Conservation (phyloP, 169 alveolate species). For the Plasmodium chabaudi region DNA sequence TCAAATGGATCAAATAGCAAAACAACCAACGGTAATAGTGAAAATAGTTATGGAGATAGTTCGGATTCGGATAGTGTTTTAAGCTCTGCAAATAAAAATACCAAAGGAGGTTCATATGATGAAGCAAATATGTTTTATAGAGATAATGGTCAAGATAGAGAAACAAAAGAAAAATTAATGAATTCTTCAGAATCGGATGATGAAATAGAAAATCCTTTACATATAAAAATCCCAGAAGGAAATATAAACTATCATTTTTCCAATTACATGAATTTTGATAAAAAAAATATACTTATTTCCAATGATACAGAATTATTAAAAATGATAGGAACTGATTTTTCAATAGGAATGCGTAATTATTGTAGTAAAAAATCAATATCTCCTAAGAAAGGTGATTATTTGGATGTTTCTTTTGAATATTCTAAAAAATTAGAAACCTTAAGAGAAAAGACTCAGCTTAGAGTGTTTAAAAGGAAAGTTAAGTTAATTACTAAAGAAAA, state of each 20-base stretch:
- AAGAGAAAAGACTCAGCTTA: constrained; percentile 17
- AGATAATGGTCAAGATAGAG: constrained; percentile 69
- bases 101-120: constrained; percentile 3
- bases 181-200: constrained; percentile 14
- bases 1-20: background rate
- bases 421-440: constrained; percentile 57
- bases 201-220: constrained; percentile 4
- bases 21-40: background rate
- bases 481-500: constrained; percentile 5
- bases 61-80: no score
- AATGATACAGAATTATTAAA: constrained; percentile 49
- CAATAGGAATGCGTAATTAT: constrained; percentile 35
- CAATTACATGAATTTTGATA: constrained; percentile 52
- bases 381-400: constrained; percentile 21
- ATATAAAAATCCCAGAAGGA: background rate
- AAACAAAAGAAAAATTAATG: constrained; percentile 28
- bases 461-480: background rate
- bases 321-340: constrained; percentile 66
- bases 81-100: no score
- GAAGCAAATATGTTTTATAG: constrained; percentile 13
- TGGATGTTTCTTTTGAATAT: constrained; percentile 42
- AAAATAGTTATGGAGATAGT: constrained; percentile 3
- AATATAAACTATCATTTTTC: constrained; percentile 52
- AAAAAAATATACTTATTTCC: constrained; percentile 12
- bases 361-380: constrained; percentile 12